A percentile compares a stretch with the other conserved stretches of the same genome.
Conservation (phyloP, 1,284 basidiomycete species). For the Taiwanofungus camphoratus region DNA sequence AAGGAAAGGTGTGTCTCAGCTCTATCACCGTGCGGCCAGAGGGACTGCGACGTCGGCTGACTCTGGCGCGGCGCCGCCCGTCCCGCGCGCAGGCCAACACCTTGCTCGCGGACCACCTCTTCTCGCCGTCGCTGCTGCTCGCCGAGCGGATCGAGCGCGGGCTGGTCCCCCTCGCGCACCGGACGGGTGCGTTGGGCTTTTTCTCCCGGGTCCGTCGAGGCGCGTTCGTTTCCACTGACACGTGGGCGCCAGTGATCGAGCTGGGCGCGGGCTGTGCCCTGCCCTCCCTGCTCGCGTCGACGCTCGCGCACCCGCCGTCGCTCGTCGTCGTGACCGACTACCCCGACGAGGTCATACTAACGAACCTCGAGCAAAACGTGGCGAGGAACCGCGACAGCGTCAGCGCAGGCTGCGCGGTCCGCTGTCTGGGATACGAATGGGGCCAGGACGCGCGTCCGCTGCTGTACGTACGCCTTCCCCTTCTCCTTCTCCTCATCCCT, state of each 20-base stretch:
- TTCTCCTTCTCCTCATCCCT: neutral
- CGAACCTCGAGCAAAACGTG: conserved; percentile 50
- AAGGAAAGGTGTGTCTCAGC: conserved; percentile 45
- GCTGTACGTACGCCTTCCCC: conserved; percentile 33
- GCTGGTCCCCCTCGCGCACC: conserved; percentile 34
- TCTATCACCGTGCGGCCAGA: no score
- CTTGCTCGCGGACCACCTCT: conserved; percentile 65
- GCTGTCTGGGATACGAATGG: conserved; percentile 57
- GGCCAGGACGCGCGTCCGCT: conserved; percentile 41
- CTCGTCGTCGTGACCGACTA: conserved; percentile 61
- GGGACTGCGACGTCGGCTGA: no score
- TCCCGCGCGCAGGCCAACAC: conserved; percentile 56
- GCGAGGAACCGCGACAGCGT: conserved; percentile 39
- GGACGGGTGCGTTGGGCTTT: conserved; percentile 32
- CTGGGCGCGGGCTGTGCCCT: conserved; percentile 63
- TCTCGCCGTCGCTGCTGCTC: conserved; percentile 61
- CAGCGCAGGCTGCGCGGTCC: conserved; percentile 35
- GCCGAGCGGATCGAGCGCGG: conserved; percentile 58
- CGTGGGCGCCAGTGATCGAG: conserved; percentile 62
- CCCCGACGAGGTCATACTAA: conserved; percentile 54
- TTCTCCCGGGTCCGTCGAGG: no score
- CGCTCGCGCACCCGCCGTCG: conserved; percentile 37
- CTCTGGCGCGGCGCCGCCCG: no score
- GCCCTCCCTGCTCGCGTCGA: conserved; percentile 55
- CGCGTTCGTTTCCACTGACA: no score